Percentiles rank a stretch among this genome's conserved stretches.
phyloP scores from a whole-genome alignment of 176 grass and related monocot genomes.

The Eremochloa ophiuroides region DNA sequence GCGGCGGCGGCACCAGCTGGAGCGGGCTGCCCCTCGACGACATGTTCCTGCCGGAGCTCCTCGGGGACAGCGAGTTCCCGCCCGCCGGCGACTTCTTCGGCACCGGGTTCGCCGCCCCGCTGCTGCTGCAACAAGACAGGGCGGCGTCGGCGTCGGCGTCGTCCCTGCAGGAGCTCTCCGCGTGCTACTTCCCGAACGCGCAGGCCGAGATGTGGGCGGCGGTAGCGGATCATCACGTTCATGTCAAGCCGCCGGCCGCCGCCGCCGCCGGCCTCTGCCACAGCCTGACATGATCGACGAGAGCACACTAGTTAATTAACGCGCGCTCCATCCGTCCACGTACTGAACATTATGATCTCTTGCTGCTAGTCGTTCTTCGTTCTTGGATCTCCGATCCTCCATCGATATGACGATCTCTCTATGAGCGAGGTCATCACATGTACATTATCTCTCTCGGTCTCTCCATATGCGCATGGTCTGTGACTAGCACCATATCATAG shows the following conservation, averaged over 20 bases:
- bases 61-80: constrained; percentile 27
- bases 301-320: neutral
- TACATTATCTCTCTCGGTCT: constrained; percentile 41
- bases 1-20: constrained; percentile 10
- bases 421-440: constrained; percentile 23
- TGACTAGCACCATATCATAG: neutral
- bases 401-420: neutral
- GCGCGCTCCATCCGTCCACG: neutral
- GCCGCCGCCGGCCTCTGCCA: constrained; percentile 52
- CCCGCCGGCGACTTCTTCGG: constrained; percentile 28
- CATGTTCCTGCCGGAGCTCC: constrained; percentile 52
- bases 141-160: neutral
- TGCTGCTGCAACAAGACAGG: constrained; percentile 26
- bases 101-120: constrained; percentile 11
- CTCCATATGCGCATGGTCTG: neutral
- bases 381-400: neutral
- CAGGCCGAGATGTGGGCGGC: constrained; percentile 43
- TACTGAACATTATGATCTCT: too few species aligned
- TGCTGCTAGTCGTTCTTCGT: neutral
- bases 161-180: constrained; percentile 37
- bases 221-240: neutral
- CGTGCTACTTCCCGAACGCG: constrained; percentile 48
- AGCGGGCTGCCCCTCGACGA: constrained; percentile 15
- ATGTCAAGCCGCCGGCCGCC: constrained; percentile 33
- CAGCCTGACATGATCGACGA: constrained; percentile 35